Base-by-base conservation (phyloP, 148 eudicot genomes). In the Vaccinium vitisidaea region DNA sequence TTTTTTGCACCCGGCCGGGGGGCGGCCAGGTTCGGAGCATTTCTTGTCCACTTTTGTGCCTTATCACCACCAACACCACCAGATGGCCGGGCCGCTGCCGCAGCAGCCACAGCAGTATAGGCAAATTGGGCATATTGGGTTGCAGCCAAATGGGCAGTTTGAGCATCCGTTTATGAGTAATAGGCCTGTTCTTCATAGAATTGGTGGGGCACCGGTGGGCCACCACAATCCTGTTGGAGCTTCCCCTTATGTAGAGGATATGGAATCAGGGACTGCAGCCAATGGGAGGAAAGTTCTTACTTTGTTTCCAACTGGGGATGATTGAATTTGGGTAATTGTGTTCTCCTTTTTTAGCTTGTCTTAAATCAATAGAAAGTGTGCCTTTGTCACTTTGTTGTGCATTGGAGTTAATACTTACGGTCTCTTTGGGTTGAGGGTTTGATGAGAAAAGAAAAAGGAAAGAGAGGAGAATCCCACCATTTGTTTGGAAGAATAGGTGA, bases 221-320 rank as follows among this genome's bases (percentile, higher is more conserved):
- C 94, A 85, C 84, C 94, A 86, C 56, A 83, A 48, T 83, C 88
- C 91, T 12, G 39, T 27, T 69, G 43, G 13, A 30, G 56, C 83
- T 81, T 53, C 88, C 12, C 76, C 85, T 4, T 93, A 86, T 89
- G 92, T 86, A 15, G 98, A 95, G 79, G 96, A 92, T 84, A 59
- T 95, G 79, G 98, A 95, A 67, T 91, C 95, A 4, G 92, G 85
- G 2, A 85, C 89, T 0, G 86, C 87, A 11, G 86, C 85, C 1
- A 89, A 87, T 91, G 92, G 90, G 30, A 90, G 92, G 86, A 93
- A 91, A 88, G 92, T 91, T 43, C 95, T 95, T 75, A 95, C 97
- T 71, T 86, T 95, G 54, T 95, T 95, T 89, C 98, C 98, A 55
- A 88, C 91, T 54, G 92, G 94, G 82, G 93, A 94, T 83, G 93